These are phyloP conservation scores for Cercophora sp. DNA, from an alignment of 495 filamentous ascomycete species.

Conservation along the genomic window DNA sequence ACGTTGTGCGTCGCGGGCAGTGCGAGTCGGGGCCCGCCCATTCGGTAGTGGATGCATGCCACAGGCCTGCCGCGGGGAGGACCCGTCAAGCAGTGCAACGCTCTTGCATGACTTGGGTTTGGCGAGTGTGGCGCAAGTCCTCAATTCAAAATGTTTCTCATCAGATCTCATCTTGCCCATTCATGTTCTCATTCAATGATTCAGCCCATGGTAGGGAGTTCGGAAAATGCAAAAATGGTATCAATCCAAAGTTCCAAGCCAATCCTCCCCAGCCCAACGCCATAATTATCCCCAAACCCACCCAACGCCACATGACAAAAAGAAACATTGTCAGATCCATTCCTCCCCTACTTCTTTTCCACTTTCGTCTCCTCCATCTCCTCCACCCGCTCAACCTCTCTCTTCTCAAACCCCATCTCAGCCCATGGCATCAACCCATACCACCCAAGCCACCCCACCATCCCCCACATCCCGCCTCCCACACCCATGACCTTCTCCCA, in stretches of 20 bases:
- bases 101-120: background rate
- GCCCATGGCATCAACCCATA: constrained; percentile 8
- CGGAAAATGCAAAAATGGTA: no score
- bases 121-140: background rate
- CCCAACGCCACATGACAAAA: no score
- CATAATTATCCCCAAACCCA: no score
- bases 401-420: constrained; percentile 11
- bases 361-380: background rate
- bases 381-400: constrained; percentile 1
- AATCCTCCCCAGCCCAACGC: no score
- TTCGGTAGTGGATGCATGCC: background rate
- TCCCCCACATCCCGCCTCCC: constrained; percentile 4
- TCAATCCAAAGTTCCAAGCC: no score
- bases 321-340: no score
- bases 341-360: no score
- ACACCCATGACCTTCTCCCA: background rate
- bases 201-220: no score
- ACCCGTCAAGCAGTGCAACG: background rate
- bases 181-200: no score
- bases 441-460: background rate
- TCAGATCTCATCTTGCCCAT: no score
- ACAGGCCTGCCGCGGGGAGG: background rate
- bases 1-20: background rate
- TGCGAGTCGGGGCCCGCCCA: background rate
- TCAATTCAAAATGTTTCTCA: no score